These are phyloP conservation scores for Vitis vinifera DNA, from an alignment of 164 flowering plant species.

Conservation along the genomic window DNA sequence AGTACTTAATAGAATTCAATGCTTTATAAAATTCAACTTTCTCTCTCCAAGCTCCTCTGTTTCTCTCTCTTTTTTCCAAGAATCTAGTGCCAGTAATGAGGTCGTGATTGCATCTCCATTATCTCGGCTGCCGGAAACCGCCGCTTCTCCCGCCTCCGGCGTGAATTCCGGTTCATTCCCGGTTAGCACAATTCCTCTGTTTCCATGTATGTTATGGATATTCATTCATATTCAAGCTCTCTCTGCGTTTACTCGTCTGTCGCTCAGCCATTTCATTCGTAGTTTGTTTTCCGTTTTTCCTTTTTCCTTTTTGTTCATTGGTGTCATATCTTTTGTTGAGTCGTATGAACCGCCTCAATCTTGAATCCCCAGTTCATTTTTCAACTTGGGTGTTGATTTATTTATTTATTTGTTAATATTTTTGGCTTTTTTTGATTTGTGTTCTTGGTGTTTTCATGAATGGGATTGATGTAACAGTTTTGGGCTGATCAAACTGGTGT, in stretches of 20 bases:
- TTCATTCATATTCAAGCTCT: too few relatives aligned
- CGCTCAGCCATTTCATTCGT: too few relatives aligned
- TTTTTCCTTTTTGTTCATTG: too few relatives aligned
- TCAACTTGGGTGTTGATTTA: not conserved
- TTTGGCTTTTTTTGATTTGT: not conserved
- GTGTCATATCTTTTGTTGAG: too few relatives aligned
- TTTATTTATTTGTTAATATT: not conserved
- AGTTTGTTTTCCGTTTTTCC: too few relatives aligned
- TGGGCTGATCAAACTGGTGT: not conserved
- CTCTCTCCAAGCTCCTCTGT: too few relatives aligned
- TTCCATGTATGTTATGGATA: too few relatives aligned
- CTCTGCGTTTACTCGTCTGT: too few relatives aligned
- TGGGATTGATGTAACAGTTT: constrained; percentile 4
- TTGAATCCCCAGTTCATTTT: not conserved
- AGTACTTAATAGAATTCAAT: too few relatives aligned
- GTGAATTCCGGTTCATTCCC: not conserved
- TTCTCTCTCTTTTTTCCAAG: not conserved
- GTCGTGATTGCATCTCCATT: not conserved
- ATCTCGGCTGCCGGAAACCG: not conserved
- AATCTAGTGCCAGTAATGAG: not conserved
- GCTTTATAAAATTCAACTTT: too few relatives aligned
- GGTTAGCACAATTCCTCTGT: too few relatives aligned
- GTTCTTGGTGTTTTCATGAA: not conserved
- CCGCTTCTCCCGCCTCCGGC: not conserved
- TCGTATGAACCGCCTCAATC: too few relatives aligned